Evolutionary conservation across 75 land plant species (phyloP).

Genomic region (Pseudotsuga menziesii): DNA sequence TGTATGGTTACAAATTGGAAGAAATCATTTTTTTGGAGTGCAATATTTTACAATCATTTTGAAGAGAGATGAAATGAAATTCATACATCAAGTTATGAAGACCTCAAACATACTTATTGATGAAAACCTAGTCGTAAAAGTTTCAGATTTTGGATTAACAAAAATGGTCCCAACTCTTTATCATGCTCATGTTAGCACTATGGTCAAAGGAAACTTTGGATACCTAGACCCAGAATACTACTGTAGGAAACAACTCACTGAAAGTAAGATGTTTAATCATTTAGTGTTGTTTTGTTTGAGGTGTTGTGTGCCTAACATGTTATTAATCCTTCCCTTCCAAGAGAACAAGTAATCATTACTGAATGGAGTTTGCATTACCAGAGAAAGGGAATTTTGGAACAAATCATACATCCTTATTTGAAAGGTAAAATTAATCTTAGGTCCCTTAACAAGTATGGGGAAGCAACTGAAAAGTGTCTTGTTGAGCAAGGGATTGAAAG

Average conservation of each 20-base stretch:
- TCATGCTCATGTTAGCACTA: slow-evolving; percentile 75
- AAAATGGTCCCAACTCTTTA: slow-evolving; percentile 57
- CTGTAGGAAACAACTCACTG: slow-evolving; percentile 71
- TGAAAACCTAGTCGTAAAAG: slow-evolving; percentile 64
- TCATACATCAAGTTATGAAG: slow-evolving; percentile 85
- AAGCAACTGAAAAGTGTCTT: slow-evolving; percentile 55
- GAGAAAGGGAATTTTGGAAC: slow-evolving; percentile 49
- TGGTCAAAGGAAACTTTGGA: slow-evolving; percentile 84
- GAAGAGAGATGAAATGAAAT: too few species aligned
- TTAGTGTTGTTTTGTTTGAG: slow-evolving; percentile 88
- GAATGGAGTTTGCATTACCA: slow-evolving; percentile 78
- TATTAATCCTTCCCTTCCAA: slow-evolving; percentile 65
- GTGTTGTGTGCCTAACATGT: slow-evolving; percentile 81
- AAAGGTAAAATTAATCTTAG: slow-evolving; percentile 23
- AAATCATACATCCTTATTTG: slow-evolving; percentile 26
- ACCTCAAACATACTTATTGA: slow-evolving; percentile 83
- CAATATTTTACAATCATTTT: too few species aligned
- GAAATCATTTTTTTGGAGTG: too few species aligned
- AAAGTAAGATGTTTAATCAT: slow-evolving; percentile 51
- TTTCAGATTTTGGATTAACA: slow-evolving; percentile 72
- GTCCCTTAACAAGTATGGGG: slow-evolving; percentile 43
- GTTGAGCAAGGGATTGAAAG: slow-evolving; percentile 50
- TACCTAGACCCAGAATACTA: slow-evolving; percentile 83
- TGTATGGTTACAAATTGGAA: too few species aligned
- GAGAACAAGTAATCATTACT: slow-evolving; percentile 78